Evolutionary conservation across 2,329 filamentous ascomycete species (phyloP), one percentile per base, ranked within the genome.

Genomic region (Bipolaris zeicola): DNA sequence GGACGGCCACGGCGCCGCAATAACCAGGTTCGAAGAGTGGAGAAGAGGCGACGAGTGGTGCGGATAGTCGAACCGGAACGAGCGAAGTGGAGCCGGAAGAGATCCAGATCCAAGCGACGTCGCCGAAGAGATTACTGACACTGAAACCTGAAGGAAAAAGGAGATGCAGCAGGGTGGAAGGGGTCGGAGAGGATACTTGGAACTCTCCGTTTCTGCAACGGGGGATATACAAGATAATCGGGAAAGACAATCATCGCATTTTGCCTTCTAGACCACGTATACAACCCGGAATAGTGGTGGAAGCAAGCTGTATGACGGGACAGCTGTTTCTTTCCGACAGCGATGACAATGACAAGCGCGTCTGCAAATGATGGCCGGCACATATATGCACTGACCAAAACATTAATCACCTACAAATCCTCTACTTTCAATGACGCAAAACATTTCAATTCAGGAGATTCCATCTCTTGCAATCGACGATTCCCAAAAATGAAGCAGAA

Each of bases 131-230:
- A 53, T 10, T 31, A 31, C 3, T 52, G 8, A 42, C 3, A 7
- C 5, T 5, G 10, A 3, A 22, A 22, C 22, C 24, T 10, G 48
- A 41, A 44, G 33, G 13, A 22, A 50, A 26, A 45, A 38, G 36
- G 16, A 57, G 46, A 14, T 6, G 55, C n/a, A 28, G 43, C n/a
- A 20, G 33, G 47, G 36, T 31, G 18, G 5, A 55, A 28, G 22
- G 42, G 31, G 3, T 46, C 11, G 1, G 22, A 24, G 38, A 60
- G 61, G 49, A 71, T 68, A 36, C 69, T 7, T 72, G 67, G 68
- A 63, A 70, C 28, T 62, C 65, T 24, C 69, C 66, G 3, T 71
- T 72, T 52, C 64, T 60, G 1, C 61, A 18, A 31, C 42, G 50
- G 1, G 8, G 13, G 28, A 41, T 5, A 13, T 38, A 5, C 13